These are phyloP conservation scores for Dimargaris verticillata DNA, from an alignment of 192 early-diverging fungal genomes.

Conservation along the genomic window DNA sequence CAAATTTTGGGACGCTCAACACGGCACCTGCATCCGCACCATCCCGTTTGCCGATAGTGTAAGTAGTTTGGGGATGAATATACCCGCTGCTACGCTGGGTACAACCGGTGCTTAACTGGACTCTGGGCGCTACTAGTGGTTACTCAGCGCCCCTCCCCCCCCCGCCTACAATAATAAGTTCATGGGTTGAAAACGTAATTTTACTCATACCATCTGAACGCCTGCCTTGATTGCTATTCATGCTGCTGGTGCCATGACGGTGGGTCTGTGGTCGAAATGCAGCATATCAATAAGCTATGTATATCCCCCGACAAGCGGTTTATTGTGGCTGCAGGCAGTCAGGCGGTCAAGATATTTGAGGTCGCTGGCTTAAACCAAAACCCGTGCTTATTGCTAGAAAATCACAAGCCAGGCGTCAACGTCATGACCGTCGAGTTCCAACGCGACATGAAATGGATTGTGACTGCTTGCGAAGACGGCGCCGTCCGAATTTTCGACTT, in stretches of 20 bases:
- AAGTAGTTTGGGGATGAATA: not conserved
- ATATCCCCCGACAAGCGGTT: slow-evolving; percentile 81
- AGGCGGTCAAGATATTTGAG: slow-evolving; percentile 4
- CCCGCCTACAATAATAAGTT: no score
- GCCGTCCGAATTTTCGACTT: slow-evolving; percentile 71
- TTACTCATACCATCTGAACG: no score
- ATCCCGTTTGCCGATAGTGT: slow-evolving; percentile 10
- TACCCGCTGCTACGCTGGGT: no score
- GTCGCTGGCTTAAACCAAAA: slow-evolving; percentile 9
- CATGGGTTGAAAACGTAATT: no score
- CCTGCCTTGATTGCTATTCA: no score
- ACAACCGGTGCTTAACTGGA: no score
- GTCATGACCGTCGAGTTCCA: slow-evolving; percentile 44
- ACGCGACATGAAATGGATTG: slow-evolving; percentile 59
- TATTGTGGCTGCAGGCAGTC: slow-evolving; percentile 58
- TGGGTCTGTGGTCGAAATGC: not conserved
- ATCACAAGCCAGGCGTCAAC: slow-evolving; percentile 53
- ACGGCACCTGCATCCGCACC: slow-evolving; percentile 11
- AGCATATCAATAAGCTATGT: slow-evolving; percentile 76
- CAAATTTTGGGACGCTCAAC: slow-evolving; percentile 12
- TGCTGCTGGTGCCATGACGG: no score
- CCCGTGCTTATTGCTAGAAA: slow-evolving; percentile 33
- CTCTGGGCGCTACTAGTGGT: no score
- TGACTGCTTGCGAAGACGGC: slow-evolving; percentile 58
- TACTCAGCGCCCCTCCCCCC: no score